These are phyloP conservation scores for Colletotrichum shisoi DNA, from an alignment of 2,329 filamentous ascomycete genomes.

Conservation along the genomic window DNA sequence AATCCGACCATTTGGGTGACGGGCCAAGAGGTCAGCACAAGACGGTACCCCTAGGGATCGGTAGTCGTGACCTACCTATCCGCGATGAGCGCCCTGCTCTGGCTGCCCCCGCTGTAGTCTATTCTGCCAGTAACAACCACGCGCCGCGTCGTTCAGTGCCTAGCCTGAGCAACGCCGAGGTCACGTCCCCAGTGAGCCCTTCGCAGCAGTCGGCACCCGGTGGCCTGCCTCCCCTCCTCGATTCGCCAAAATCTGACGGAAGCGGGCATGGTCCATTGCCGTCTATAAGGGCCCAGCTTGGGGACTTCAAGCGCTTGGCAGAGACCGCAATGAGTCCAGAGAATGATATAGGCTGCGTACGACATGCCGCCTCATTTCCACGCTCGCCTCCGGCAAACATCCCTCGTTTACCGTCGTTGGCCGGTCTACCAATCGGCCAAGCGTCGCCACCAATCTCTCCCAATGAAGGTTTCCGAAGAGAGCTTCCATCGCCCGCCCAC, in stretches of 20 bases:
- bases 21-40: constrained; percentile 9
- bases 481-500: constrained; percentile 58
- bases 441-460: constrained; percentile 61
- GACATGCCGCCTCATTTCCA: constrained; percentile 44
- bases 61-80: constrained; percentile 48
- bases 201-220: constrained; percentile 39
- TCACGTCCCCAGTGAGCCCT: constrained; percentile 33
- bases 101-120: constrained; percentile 33
- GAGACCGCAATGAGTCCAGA: constrained; percentile 47
- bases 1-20: constrained; percentile 13
- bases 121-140: constrained; percentile 26
- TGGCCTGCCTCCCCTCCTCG: constrained; percentile 51
- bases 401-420: constrained; percentile 46
- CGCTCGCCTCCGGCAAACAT: constrained; percentile 50
- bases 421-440: constrained; percentile 28
- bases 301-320: constrained; percentile 47
- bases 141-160: constrained; percentile 11
- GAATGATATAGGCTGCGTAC: constrained; percentile 45
- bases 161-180: constrained; percentile 18
- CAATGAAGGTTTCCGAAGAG: constrained; percentile 55
- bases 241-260: constrained; percentile 48
- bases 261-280: constrained; percentile 49
- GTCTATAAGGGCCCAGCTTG: constrained; percentile 51
- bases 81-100: constrained; percentile 45
- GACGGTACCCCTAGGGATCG: constrained; percentile 24